Evolutionary conservation across 176 grass and related monocot genomes (phyloP).

Genomic region (Puccinellia tenuiflora): DNA sequence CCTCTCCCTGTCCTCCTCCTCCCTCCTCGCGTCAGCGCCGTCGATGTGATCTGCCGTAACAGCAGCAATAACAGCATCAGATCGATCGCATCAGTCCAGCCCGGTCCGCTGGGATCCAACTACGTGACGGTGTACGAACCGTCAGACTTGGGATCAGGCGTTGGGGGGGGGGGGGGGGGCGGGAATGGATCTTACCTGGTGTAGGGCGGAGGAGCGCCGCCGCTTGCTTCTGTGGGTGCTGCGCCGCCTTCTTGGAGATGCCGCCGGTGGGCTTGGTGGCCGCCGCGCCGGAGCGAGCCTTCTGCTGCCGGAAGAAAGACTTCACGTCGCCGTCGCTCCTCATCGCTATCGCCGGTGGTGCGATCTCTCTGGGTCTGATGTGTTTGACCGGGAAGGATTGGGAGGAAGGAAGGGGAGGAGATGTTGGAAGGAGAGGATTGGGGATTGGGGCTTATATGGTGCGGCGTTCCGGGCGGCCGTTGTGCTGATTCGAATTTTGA

Average conservation of each 20-base stretch:
- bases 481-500: conserved; percentile 28
- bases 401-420: neutral
- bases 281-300: conserved; percentile 12
- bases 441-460: conserved; percentile 1
- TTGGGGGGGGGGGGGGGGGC: no score
- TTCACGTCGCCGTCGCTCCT: conserved; percentile 30
- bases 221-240: neutral
- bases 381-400: neutral
- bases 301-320: conserved; percentile 72
- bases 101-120: neutral
- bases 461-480: conserved; percentile 10
- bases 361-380: neutral
- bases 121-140: neutral
- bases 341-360: conserved; percentile 5
- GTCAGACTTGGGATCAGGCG: neutral
- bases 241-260: conserved; percentile 33
- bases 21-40: neutral
- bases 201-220: neutral
- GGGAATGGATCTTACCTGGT: neutral
- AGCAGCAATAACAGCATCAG: neutral
- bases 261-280: conserved; percentile 34
- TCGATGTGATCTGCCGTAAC: neutral
- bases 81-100: neutral
- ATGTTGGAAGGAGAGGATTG: neutral
- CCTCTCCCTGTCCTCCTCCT: conserved; percentile 8